Evolutionary conservation across 352 stramenopile genomes (phyloP).

Genomic region (Globisporangium alternatum): DNA sequence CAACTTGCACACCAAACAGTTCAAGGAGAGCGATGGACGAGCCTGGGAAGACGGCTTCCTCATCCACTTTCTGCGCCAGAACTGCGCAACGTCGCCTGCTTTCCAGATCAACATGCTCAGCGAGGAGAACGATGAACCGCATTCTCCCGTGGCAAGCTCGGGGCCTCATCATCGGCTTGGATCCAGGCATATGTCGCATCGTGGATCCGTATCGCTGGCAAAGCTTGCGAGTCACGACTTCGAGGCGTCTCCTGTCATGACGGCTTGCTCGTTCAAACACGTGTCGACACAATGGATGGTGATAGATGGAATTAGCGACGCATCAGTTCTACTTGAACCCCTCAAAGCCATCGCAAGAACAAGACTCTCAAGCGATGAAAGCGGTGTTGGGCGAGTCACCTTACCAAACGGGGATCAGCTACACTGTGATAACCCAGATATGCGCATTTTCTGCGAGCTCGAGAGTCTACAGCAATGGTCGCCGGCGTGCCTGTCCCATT

Average conservation of each 20-base stretch:
- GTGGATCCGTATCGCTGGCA: conserved; percentile 9
- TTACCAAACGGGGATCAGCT: conserved; percentile 67
- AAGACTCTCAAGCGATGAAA: neutral
- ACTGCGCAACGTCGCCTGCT: conserved; percentile 19
- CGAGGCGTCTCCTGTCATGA: neutral
- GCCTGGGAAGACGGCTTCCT: conserved; percentile 63
- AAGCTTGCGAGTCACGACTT: conserved; percentile 2
- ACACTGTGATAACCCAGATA: conserved; percentile 25
- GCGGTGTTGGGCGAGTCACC: conserved; percentile 20
- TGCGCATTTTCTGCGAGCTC: conserved; percentile 63
- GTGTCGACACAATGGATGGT: conserved; percentile 42
- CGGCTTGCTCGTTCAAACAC: neutral
- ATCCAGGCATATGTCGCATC: neutral
- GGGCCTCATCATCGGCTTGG: neutral
- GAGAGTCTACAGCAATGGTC: conserved; percentile 51
- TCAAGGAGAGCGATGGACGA: conserved; percentile 27
- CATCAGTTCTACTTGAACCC: conserved; percentile 35
- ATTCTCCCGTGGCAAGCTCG: neutral
- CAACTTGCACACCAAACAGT: conserved; percentile 18
- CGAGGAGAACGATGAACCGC: neutral
- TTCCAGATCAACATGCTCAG: neutral
- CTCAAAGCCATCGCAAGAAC: conserved; percentile 29
- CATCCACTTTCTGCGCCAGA: conserved; percentile 51
- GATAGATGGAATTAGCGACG: conserved; percentile 44
- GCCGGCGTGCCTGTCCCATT: conserved; percentile 42